These are phyloP conservation scores for Paraphoma sp. DNA, from an alignment of 2,329 filamentous ascomycete genomes.

Conservation along the genomic window DNA sequence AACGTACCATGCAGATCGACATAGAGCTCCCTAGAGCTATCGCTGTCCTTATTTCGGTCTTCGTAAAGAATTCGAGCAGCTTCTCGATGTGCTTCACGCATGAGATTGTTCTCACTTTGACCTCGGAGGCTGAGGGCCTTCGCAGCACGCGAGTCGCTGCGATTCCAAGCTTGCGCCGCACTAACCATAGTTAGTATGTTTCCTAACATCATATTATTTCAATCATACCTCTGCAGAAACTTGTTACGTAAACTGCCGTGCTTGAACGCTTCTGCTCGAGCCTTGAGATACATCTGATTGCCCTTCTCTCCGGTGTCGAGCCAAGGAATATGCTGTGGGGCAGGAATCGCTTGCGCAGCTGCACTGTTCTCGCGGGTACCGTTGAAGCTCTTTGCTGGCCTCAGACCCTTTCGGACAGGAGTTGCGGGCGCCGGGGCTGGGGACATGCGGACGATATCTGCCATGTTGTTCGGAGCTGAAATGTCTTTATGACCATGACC, in stretches of 20 bases:
- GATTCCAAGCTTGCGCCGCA: slow-evolving; percentile 97
- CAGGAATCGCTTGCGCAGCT: slow-evolving; percentile 81
- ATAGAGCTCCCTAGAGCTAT: slow-evolving; percentile 75
- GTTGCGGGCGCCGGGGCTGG: slow-evolving; percentile 75
- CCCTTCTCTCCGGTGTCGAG: slow-evolving; percentile 88
- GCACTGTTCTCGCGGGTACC: slow-evolving; percentile 77
- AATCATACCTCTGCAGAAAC: slow-evolving; percentile 82
- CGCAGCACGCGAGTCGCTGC: slow-evolving; percentile 93
- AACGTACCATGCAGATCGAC: slow-evolving; percentile 81
- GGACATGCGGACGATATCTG: slow-evolving; percentile 94
- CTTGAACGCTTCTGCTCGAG: slow-evolving; percentile 93
- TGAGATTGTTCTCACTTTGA: slow-evolving; percentile 95
- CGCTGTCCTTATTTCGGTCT: slow-evolving; percentile 79
- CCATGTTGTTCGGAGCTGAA: slow-evolving; percentile 73
- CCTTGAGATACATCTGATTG: slow-evolving; percentile 94
- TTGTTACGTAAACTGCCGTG: slow-evolving; percentile 96
- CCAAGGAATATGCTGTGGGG: slow-evolving; percentile 94
- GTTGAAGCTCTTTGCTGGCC: slow-evolving; percentile 70
- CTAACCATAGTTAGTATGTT: slow-evolving; percentile 54
- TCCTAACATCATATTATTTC: background rate
- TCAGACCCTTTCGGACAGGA: slow-evolving; percentile 65
- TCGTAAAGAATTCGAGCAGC: slow-evolving; percentile 92
- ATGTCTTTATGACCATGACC: slow-evolving; percentile 71
- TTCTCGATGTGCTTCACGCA: slow-evolving; percentile 96
- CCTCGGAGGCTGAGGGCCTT: slow-evolving; percentile 93